phyloP scores from a whole-genome alignment of 2,329 filamentous ascomycete species.

The Ophiostoma australiae region DNA sequence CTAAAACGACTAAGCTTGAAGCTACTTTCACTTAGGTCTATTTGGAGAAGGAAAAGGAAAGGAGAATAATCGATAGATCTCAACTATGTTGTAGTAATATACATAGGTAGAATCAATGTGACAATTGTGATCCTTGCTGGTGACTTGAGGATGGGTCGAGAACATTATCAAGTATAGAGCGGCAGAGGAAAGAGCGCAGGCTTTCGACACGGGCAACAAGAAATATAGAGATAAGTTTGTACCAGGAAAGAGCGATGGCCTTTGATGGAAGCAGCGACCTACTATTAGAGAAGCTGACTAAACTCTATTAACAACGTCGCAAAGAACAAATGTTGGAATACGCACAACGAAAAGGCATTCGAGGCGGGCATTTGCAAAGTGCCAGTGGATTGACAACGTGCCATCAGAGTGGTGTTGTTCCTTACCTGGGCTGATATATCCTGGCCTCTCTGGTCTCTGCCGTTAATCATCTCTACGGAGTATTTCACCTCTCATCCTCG shows the following conservation, averaged over 20 bases:
- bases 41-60: neutral
- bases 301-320: neutral
- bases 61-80: conserved; percentile 1
- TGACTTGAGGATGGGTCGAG: neutral
- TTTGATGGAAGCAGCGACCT: neutral
- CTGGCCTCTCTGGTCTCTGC: neutral
- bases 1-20: neutral
- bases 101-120: neutral
- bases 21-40: neutral
- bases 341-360: neutral
- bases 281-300: neutral
- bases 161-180: no score
- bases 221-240: neutral
- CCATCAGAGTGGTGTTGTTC: neutral
- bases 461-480: no score
- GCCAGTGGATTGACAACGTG: neutral
- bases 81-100: no score
- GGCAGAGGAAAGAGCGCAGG: no score
- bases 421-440: neutral
- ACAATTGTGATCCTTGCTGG: neutral
- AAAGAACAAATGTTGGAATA: neutral
- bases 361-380: neutral
- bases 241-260: neutral
- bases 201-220: neutral
- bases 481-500: no score